Evolutionary conservation across 768 basidiomycete species (phyloP).

Genomic region (Dentipellis sp.): DNA sequence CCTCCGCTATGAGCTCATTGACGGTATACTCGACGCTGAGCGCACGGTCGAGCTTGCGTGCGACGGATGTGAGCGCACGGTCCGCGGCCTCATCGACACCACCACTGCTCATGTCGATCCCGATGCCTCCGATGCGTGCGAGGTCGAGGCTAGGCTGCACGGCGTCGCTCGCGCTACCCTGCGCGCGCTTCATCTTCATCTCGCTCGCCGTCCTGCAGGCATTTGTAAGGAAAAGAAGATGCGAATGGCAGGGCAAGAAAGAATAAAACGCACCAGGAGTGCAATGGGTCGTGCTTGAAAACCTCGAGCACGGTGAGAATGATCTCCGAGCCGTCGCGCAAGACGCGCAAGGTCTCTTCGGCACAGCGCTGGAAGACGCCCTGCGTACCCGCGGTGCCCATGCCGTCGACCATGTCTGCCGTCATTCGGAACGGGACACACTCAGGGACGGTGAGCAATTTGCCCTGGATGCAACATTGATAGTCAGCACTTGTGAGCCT

Average conservation of each 20-base stretch:
- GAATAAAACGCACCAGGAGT: conserved; percentile 60
- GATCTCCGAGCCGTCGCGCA: conserved; percentile 76
- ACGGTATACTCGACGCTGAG: conserved; percentile 91
- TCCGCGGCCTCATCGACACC: conserved; percentile 83
- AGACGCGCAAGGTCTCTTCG: conserved; percentile 88
- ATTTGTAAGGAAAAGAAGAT: not conserved
- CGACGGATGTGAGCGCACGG: conserved; percentile 73
- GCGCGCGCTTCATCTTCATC: conserved; percentile 58
- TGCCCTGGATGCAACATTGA: conserved; percentile 45
- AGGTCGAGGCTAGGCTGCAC: conserved; percentile 13
- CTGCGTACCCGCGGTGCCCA: conserved; percentile 83
- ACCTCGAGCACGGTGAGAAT: conserved; percentile 95
- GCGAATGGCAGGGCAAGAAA: not conserved
- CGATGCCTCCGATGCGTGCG: conserved; percentile 31
- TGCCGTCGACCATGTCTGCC: conserved; percentile 86
- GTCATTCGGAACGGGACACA: conserved; percentile 94
- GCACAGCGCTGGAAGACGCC: conserved; percentile 94
- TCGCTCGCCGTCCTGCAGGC: conserved; percentile 65
- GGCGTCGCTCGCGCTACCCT: conserved; percentile 27
- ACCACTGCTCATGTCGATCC: conserved; percentile 55
- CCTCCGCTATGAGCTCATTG: conserved; percentile 85
- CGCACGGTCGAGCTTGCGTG: conserved; percentile 72
- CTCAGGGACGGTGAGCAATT: conserved; percentile 70
- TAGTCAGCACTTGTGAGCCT: not conserved
- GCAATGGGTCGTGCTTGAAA: conserved; percentile 93